Percentiles rank a stretch among this genome's conserved stretches.
Conservation (phyloP, 176 grass and related monocot species). For the Puya raimondii region DNA sequence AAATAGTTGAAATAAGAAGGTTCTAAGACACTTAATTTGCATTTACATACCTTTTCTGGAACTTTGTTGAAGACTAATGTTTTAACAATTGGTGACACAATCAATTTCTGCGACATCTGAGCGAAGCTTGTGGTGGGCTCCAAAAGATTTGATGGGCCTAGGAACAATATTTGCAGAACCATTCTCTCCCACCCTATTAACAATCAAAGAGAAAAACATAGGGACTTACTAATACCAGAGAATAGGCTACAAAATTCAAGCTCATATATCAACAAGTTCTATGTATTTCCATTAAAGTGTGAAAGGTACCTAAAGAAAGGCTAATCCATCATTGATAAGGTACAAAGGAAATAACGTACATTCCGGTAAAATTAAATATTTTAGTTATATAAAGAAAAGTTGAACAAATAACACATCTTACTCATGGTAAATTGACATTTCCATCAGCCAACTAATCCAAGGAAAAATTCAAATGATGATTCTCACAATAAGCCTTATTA, state of each 20-base stretch:
- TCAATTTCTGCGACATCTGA: conserved; percentile 87
- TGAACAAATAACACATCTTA: too few relatives aligned
- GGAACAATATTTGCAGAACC: conserved; percentile 92
- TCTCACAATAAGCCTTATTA: too few relatives aligned
- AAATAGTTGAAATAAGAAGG: not conserved
- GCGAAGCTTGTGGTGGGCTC: conserved; percentile 81
- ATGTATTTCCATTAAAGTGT: too few relatives aligned
- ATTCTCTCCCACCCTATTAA: conserved; percentile 88
- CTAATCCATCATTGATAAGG: too few relatives aligned
- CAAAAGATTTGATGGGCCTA: conserved; percentile 87
- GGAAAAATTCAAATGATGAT: too few relatives aligned
- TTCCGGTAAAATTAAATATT: too few relatives aligned
- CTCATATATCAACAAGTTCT: too few relatives aligned
- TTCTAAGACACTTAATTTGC: not conserved
- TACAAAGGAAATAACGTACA: too few relatives aligned
- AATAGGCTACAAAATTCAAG: not conserved
- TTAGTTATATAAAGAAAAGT: too few relatives aligned
- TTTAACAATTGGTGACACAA: conserved; percentile 95
- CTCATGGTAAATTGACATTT: too few relatives aligned
- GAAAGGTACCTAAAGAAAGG: too few relatives aligned
- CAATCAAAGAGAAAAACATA: conserved; percentile 8
- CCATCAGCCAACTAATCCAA: too few relatives aligned
- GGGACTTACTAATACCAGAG: not conserved
- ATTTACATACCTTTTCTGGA: conserved; percentile 71
- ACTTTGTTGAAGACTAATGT: conserved; percentile 96